phyloP scores from a whole-genome alignment of 345 rosid species.

The Alliaria petiolata region DNA sequence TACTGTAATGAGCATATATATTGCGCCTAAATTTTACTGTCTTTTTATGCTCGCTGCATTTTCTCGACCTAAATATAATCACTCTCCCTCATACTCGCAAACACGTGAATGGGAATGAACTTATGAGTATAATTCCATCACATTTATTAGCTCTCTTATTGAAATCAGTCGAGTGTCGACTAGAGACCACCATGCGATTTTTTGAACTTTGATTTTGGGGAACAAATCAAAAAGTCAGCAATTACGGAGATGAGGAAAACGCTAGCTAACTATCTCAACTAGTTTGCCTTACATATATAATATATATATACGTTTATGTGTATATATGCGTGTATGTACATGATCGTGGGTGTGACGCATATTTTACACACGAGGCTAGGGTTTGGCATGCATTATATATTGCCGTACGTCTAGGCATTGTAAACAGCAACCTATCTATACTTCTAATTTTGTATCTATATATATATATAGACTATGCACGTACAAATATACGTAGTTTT shows the following conservation, averaged over 20 bases:
- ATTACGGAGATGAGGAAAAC: conserved; percentile 20
- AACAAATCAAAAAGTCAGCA: conserved; percentile 26
- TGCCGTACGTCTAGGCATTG: conserved; percentile 19
- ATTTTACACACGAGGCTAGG: conserved; percentile 20
- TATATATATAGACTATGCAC: neutral
- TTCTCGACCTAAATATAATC: neutral
- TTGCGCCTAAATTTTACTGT: neutral
- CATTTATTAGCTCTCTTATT: conserved; percentile 17
- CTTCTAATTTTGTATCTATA: neutral
- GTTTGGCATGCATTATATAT: conserved; percentile 31
- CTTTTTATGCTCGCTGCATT: neutral
- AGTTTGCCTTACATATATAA: conserved; percentile 1
- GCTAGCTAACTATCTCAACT: conserved; percentile 3
- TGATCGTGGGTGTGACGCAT: conserved; percentile 10
- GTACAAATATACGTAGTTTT: neutral
- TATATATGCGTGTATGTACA: neutral
- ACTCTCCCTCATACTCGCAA: neutral
- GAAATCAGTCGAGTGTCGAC: conserved; percentile 6
- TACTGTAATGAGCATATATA: no score
- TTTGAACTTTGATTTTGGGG: neutral
- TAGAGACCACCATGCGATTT: neutral
- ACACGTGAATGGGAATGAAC: conserved; percentile 24
- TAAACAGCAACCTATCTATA: conserved; percentile 1
- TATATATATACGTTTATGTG: neutral
- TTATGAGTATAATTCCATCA: neutral